Percentiles rank a stretch among this genome's conserved stretches.
Conservation (phyloP, 176 grass and related monocot species). For the Neostapfia colusana region DNA sequence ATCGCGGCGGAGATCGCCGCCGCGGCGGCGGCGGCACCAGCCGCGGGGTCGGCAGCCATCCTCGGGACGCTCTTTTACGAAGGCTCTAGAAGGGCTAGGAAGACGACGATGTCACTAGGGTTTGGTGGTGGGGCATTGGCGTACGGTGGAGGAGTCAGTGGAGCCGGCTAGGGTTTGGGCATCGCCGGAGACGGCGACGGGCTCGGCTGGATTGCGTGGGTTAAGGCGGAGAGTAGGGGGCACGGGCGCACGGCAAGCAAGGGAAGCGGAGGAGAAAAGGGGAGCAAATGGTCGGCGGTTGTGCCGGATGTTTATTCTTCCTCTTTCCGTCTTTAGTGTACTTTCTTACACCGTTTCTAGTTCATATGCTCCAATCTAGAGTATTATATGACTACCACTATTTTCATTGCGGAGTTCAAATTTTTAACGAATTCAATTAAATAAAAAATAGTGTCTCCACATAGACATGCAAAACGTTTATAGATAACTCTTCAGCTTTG, state of each 20-base stretch:
- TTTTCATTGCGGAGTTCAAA: too few species aligned
- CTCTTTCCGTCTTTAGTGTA: background rate
- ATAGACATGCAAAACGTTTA: too few species aligned
- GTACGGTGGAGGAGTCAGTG: background rate
- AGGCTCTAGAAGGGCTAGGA: slow-evolving; percentile 9
- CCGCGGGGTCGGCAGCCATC: slow-evolving; percentile 63
- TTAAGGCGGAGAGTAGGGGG: slow-evolving; percentile 34
- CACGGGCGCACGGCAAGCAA: slow-evolving; percentile 51
- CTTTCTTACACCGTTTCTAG: background rate
- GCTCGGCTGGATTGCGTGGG: slow-evolving; percentile 38
- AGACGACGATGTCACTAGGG: slow-evolving; percentile 3
- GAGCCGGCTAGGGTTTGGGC: slow-evolving; percentile 46
- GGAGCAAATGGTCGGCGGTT: background rate
- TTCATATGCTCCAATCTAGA: too few species aligned
- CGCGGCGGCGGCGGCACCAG: slow-evolving; percentile 47
- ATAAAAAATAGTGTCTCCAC: too few species aligned
- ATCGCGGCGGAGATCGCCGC: slow-evolving; percentile 79
- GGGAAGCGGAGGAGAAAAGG: background rate
- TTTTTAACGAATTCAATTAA: too few species aligned
- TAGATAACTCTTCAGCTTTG: too few species aligned
- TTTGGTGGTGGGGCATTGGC: slow-evolving; percentile 35
- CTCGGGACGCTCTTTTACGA: background rate
- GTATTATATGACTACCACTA: too few species aligned
- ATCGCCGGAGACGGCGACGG: slow-evolving; percentile 10
- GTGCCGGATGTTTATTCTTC: slow-evolving; percentile 1